A percentile compares a stretch with the other conserved stretches of the same genome.
These are phyloP conservation scores for Apophysomyces sp. DNA, from an alignment of 371 early-diverging fungal genomes.

Conservation along the genomic window DNA sequence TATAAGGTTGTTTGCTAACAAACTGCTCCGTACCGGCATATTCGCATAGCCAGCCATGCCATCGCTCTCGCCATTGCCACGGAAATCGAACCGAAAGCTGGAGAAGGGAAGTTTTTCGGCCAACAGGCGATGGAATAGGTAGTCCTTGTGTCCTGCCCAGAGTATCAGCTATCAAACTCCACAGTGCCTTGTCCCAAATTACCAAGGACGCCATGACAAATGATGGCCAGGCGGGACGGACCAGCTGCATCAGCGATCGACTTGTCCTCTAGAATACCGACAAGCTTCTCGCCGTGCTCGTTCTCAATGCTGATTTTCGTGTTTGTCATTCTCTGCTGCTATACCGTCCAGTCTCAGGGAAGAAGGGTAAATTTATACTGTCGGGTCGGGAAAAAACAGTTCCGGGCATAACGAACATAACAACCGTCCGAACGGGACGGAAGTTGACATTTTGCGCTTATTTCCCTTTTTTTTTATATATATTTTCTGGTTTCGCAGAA, in stretches of 20 bases:
- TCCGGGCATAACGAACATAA: too few species aligned
- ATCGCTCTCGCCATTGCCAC: slow-evolving; percentile 51
- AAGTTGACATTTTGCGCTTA: too few species aligned
- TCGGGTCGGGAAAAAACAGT: too few species aligned
- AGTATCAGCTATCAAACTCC: not conserved
- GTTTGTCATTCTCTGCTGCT: slow-evolving; percentile 5
- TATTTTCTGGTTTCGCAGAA: too few species aligned
- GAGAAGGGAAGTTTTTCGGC: slow-evolving; percentile 46
- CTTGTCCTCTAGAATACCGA: slow-evolving; percentile 17
- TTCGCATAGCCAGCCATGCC: slow-evolving; percentile 43
- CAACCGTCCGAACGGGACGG: too few species aligned
- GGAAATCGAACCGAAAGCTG: slow-evolving; percentile 53
- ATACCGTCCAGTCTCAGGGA: not conserved
- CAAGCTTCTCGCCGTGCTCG: slow-evolving; percentile 7
- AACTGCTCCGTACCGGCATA: slow-evolving; percentile 32
- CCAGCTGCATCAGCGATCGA: not conserved
- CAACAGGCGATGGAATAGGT: slow-evolving; percentile 43
- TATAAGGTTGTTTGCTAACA: too few species aligned
- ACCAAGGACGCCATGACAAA: slow-evolving; percentile 32
- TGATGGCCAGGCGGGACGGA: slow-evolving; percentile 8
- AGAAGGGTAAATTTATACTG: not conserved
- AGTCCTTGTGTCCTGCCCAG: slow-evolving; percentile 48
- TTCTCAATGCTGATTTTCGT: slow-evolving; percentile 11
- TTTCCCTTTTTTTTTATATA: too few species aligned
- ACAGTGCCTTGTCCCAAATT: not conserved